phyloP scores from a whole-genome alignment of 495 filamentous ascomycete species.

The Aspergillus cavernicola region DNA sequence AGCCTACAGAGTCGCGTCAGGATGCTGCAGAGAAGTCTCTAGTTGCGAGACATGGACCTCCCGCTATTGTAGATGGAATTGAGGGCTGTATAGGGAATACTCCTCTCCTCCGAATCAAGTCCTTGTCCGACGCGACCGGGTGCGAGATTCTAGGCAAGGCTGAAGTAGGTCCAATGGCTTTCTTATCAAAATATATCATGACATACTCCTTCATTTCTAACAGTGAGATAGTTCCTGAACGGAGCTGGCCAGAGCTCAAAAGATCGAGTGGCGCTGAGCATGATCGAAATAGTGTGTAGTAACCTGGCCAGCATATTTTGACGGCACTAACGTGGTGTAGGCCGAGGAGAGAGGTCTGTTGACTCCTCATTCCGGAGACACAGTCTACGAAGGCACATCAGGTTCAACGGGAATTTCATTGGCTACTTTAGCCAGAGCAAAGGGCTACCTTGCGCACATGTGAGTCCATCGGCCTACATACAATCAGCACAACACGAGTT shows the following conservation, averaged over 20 bases:
- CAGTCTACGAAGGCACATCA: slow-evolving; percentile 95
- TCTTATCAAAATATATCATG: neutral
- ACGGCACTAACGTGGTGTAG: slow-evolving; percentile 28
- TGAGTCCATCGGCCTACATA: slow-evolving; percentile 28
- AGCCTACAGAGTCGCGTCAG: slow-evolving; percentile 3
- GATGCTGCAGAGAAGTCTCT: slow-evolving; percentile 12
- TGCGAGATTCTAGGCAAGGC: slow-evolving; percentile 93
- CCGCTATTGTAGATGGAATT: slow-evolving; percentile 63
- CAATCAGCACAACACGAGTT: slow-evolving; percentile 4
- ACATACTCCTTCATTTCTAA: neutral
- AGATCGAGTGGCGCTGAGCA: slow-evolving; percentile 86
- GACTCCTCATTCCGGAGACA: slow-evolving; percentile 77
- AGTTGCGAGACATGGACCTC: slow-evolving; percentile 35
- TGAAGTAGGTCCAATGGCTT: slow-evolving; percentile 50
- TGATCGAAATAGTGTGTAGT: slow-evolving; percentile 64
- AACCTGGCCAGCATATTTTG: slow-evolving; percentile 3
- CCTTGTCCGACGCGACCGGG: slow-evolving; percentile 85
- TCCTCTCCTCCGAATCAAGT: slow-evolving; percentile 81
- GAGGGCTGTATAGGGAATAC: slow-evolving; percentile 95
- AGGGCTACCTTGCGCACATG: slow-evolving; percentile 91
- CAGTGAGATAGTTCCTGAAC: slow-evolving; percentile 66
- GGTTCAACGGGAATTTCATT: slow-evolving; percentile 93
- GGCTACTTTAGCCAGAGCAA: slow-evolving; percentile 79
- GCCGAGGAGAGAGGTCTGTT: slow-evolving; percentile 79
- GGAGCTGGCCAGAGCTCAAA: slow-evolving; percentile 95